A percentile compares a stretch with the other conserved stretches of the same genome.
phyloP scores from a whole-genome alignment of 148 eudicot species.

The Talinum fruticosum region DNA sequence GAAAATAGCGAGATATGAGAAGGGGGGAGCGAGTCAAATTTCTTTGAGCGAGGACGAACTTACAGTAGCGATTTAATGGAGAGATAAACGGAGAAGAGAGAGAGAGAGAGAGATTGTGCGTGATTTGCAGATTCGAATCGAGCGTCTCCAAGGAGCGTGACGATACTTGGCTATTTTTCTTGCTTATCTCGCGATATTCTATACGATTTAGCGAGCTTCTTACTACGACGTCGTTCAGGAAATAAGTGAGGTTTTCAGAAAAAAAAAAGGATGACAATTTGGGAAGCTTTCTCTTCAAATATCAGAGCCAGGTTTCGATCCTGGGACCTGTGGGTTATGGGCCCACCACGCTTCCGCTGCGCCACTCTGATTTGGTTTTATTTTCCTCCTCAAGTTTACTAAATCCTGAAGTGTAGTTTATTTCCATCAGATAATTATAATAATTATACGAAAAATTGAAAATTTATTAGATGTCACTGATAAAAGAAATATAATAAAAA shows the following conservation, averaged over 20 bases:
- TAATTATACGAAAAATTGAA: too few species aligned
- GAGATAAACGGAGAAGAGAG: constrained; percentile 4
- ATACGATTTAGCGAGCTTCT: neutral
- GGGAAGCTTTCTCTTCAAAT: neutral
- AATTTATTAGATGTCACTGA: too few species aligned
- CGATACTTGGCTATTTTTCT: constrained; percentile 20
- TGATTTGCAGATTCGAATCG: neutral
- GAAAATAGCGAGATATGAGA: constrained; percentile 21
- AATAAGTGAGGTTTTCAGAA: neutral
- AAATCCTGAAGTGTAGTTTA: too few species aligned
- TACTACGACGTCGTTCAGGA: neutral
- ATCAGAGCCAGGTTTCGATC: constrained; percentile 25
- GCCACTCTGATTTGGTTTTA: constrained; percentile 3
- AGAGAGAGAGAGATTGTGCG: neutral
- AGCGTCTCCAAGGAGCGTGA: neutral
- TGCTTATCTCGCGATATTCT: constrained; percentile 30
- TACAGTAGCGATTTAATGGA: constrained; percentile 27
- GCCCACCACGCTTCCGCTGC: constrained; percentile 29
- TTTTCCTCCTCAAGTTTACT: too few species aligned
- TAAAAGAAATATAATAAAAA: too few species aligned
- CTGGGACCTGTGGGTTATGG: constrained; percentile 32
- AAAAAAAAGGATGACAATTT: neutral
- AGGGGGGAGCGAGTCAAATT: neutral
- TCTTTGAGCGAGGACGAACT: constrained; percentile 2
- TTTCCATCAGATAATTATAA: too few species aligned